Base-by-base conservation (phyloP, 1,139 yeast genomes). In the Candida neerlandica region DNA sequence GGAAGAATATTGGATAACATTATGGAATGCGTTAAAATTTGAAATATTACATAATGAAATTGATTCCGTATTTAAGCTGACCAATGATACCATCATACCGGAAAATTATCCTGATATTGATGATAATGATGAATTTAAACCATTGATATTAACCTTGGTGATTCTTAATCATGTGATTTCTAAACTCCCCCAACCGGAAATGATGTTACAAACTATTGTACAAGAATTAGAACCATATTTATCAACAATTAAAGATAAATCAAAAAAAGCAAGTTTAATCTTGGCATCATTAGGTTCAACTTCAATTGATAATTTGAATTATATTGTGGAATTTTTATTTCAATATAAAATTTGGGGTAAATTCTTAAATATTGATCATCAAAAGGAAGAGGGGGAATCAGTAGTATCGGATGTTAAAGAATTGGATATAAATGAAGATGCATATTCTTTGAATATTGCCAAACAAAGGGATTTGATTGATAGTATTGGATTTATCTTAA, bases 1-100 rank as follows among this genome's bases (percentile, higher is more conserved):
- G n/a, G 71, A 72, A 30, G 74, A 75, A 14, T 77, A 81, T 60
- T 91, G 96, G 92, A 65, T 80, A 26, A 80, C 85, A 2, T 62
- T 94, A 6, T 94, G 97, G 97, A 87, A 89, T 56, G 90, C 96
- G 0, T 71, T 94, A 46, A 94, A 92, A 62, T 91, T 83, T 63
- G 97, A 94, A 62, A 78, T 94, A 23, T 72, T 92, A 52, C 96
- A 92, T 64, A 84, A 85, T 43, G 89, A 86, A 48, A 65, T 73
- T 14, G 26, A 18, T 23, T 68, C 74, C 21, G 57, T 66, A 4
- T 72, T 75, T 53, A 61, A 60, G 33, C 65, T 77, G 1, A 57
- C 60, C 14, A 33, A 56, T 1, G 58, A 58, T 39, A 44, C 42
- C 4, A 61, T 75, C 5, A 60, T 72, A 14, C 75, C 78, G 0